phyloP scores from a whole-genome alignment of 2,329 filamentous ascomycete species.

The Ophiostoma piceae region DNA sequence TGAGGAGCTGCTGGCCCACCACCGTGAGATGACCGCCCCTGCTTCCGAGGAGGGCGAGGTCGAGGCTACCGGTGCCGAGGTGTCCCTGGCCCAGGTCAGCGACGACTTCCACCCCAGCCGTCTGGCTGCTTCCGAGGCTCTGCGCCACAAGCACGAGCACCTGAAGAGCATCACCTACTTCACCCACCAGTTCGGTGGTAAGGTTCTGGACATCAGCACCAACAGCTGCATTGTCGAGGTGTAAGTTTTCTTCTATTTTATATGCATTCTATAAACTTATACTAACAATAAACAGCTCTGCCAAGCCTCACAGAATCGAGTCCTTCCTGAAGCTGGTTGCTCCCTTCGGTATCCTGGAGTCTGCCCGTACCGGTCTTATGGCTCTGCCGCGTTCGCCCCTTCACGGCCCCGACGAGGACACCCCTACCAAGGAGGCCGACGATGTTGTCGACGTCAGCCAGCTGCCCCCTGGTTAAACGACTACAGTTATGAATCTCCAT shows the following conservation, averaged over 20 bases:
- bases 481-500: not conserved
- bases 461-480: constrained; percentile 74
- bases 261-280: not conserved
- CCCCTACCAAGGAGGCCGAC: constrained; percentile 75
- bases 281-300: constrained; percentile 54
- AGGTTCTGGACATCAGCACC: constrained; percentile 95
- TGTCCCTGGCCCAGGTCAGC: constrained; percentile 43
- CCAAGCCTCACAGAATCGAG: constrained; percentile 89
- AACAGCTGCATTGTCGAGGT: constrained; percentile 98
- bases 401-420: constrained; percentile 62
- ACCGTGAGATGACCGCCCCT: constrained; percentile 72
- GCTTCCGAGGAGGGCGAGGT: constrained; percentile 40
- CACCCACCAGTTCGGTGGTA: constrained; percentile 94
- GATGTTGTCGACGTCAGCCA: constrained; percentile 93
- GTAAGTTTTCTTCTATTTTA: constrained; percentile 47
- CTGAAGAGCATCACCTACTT: constrained; percentile 93
- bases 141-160: constrained; percentile 97
- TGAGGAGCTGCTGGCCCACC: constrained; percentile 90
- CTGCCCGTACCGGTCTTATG: constrained; percentile 92
- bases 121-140: constrained; percentile 76
- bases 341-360: constrained; percentile 95
- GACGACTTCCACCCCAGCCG: constrained; percentile 86
- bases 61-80: constrained; percentile 35
- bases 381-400: constrained; percentile 90
- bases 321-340: constrained; percentile 94